These are phyloP conservation scores for Capsicum chinense DNA, from an alignment of 257 asterid genomes.

Conservation along the genomic window DNA sequence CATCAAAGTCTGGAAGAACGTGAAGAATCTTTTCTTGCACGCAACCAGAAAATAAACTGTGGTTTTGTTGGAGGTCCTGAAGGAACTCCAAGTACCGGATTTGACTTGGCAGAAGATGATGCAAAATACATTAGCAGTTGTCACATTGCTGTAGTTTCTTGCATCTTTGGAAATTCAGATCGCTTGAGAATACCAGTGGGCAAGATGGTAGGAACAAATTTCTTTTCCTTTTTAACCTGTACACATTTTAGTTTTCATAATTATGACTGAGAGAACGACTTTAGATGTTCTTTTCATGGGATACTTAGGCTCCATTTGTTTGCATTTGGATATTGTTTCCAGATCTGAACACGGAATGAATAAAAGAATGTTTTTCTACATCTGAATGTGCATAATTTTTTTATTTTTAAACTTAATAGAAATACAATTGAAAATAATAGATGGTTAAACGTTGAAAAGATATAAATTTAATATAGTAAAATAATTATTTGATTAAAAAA, in stretches of 20 bases:
- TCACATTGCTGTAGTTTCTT: constrained; percentile 94
- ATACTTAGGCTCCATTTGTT: too few species aligned
- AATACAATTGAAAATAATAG: too few species aligned
- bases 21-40: constrained; percentile 92
- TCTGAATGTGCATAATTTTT: too few species aligned
- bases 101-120: constrained; percentile 95
- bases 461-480: too few species aligned
- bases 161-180: constrained; percentile 98
- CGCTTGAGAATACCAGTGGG: constrained; percentile 87
- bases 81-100: constrained; percentile 81
- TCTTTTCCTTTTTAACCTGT: background rate
- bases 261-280: background rate
- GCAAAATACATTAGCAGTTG: constrained; percentile 93
- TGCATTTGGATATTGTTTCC: too few species aligned
- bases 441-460: too few species aligned
- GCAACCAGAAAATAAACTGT: constrained; percentile 91
- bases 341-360: too few species aligned
- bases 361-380: too few species aligned
- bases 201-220: constrained; percentile 54
- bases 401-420: too few species aligned
- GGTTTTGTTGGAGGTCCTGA: constrained; percentile 88
- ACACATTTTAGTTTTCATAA: constrained; percentile 3
- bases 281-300: background rate
- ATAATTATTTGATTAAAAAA: too few species aligned
- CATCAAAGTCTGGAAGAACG: constrained; percentile 83